Conservation (phyloP, 176 grass and related monocot genomes). For the Elymus sibiricus region DNA sequence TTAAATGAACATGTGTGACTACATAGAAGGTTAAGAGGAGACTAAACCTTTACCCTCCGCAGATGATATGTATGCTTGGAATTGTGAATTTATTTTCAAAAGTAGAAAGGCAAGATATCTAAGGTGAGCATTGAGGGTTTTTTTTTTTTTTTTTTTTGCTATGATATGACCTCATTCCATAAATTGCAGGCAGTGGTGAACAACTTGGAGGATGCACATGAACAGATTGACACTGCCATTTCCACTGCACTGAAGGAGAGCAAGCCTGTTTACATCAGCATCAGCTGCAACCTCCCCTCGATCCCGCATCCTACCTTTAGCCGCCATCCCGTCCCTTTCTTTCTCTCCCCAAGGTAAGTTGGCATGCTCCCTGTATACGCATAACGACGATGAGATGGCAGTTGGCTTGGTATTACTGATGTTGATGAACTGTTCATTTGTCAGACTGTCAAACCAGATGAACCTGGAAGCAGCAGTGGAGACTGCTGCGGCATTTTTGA, state of each 20-base stretch:
- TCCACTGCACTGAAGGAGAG: constrained; percentile 58
- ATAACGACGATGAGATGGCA: neutral
- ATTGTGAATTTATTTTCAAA: neutral
- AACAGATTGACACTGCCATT: constrained; percentile 55
- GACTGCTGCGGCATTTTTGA: constrained; percentile 34
- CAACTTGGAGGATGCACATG: constrained; percentile 58
- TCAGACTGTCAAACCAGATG: constrained; percentile 44
- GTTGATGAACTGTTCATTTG: neutral
- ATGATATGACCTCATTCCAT: neutral
- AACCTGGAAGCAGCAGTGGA: constrained; percentile 52
- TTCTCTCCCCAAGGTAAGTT: constrained; percentile 51
- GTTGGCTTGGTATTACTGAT: neutral
- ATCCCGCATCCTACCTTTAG: constrained; percentile 56
- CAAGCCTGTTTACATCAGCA: constrained; percentile 64
- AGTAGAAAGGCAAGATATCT: neutral
- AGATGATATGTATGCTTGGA: neutral
- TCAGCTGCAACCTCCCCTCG: constrained; percentile 52
- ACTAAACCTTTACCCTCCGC: neutral
- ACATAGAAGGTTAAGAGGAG: neutral
- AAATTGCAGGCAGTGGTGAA: constrained; percentile 49
- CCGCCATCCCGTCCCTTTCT: constrained; percentile 50
- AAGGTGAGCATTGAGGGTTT: neutral
- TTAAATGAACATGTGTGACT: neutral
- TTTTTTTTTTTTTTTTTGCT: neutral
- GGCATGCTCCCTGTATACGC: neutral